Evolutionary conservation across 257 asterid genomes (phyloP).

Genomic region (Solanum chaucha): DNA sequence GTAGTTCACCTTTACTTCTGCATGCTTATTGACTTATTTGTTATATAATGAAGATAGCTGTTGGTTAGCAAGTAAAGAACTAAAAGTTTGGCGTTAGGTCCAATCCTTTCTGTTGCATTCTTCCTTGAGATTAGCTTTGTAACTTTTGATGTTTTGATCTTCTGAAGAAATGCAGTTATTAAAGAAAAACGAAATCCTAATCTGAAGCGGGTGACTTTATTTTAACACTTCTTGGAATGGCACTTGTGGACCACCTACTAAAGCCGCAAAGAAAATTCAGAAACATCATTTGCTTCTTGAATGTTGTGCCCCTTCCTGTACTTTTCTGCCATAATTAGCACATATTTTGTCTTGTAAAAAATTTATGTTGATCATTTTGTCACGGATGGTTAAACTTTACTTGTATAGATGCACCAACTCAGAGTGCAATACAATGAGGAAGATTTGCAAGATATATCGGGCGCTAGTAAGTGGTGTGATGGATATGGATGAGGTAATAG

Average conservation of each 20-base stretch:
- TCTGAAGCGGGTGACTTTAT: background rate
- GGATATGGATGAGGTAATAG: conserved; percentile 52
- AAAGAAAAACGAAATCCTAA: background rate
- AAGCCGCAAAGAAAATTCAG: background rate
- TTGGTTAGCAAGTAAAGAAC: background rate
- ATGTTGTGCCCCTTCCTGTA: background rate
- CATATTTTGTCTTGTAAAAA: background rate
- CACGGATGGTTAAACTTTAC: background rate
- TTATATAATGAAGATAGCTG: background rate
- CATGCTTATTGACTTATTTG: background rate
- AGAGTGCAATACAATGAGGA: conserved; percentile 35
- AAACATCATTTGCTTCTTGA: background rate
- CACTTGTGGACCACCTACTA: background rate
- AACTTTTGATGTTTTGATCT: background rate
- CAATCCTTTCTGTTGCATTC: background rate
- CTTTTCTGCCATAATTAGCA: background rate
- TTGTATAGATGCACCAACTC: conserved; percentile 30
- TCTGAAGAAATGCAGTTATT: background rate
- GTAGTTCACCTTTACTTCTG: background rate
- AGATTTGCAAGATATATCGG: conserved; percentile 68
- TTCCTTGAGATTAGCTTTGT: background rate
- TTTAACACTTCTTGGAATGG: background rate
- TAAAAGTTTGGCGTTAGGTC: background rate
- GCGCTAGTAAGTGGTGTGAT: conserved; percentile 76
- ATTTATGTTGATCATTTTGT: background rate